Evolutionary conservation across 768 basidiomycete species (phyloP).

Genomic region (Trametes punicea): DNA sequence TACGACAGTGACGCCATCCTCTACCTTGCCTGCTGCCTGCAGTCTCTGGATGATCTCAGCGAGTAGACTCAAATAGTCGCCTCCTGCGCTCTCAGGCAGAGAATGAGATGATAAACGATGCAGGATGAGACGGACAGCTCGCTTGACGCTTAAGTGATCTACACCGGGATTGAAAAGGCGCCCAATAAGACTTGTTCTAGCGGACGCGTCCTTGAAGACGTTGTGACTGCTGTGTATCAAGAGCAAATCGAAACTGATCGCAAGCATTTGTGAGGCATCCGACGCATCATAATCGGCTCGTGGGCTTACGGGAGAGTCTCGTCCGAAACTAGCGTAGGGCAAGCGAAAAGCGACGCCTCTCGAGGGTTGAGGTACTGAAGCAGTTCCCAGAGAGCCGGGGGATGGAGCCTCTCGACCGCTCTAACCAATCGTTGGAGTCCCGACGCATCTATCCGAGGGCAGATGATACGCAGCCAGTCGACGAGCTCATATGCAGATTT

Average conservation of each 20-base stretch:
- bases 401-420: conserved; percentile 40
- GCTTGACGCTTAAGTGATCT: conserved; percentile 32
- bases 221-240: conserved; percentile 36
- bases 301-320: conserved; percentile 31
- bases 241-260: conserved; percentile 43
- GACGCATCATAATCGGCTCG: too few relatives aligned
- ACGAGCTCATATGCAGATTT: conserved; percentile 52
- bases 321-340: conserved; percentile 27
- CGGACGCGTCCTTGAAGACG: conserved; percentile 22
- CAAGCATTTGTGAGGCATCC: conserved; percentile 2
- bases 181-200: conserved; percentile 36
- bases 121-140: conserved; percentile 36
- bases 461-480: conserved; percentile 58
- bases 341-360: conserved; percentile 42
- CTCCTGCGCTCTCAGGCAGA: conserved; percentile 7
- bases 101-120: conserved; percentile 31
- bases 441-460: conserved; percentile 30
- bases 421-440: conserved; percentile 42
- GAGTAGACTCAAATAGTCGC: conserved; percentile 10
- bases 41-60: background rate
- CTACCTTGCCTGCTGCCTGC: background rate
- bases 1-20: background rate
- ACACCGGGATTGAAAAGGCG: conserved; percentile 29
- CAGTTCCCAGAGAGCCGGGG: conserved; percentile 41
- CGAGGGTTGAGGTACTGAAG: conserved; percentile 43